Evolutionary conservation across 2,329 filamentous ascomycete genomes (phyloP).

Genomic region (Bipolaris oryzae): DNA sequence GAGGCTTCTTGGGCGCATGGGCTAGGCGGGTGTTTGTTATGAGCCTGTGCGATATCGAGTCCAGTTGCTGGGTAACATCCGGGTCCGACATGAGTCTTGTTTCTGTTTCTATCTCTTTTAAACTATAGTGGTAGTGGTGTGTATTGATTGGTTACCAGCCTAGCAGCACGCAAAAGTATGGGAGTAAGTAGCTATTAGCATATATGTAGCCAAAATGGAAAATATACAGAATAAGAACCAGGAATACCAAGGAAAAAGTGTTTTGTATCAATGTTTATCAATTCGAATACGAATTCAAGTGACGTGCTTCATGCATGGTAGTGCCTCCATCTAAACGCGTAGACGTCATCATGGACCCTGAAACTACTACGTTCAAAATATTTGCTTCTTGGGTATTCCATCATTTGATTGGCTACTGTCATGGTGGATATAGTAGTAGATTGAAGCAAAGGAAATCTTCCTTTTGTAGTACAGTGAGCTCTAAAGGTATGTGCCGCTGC

Average conservation of each 20-base stretch:
- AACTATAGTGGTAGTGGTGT: not conserved
- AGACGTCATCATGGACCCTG: constrained; percentile 35
- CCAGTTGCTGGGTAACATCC: constrained; percentile 11
- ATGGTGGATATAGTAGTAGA: not conserved
- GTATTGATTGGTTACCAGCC: not conserved
- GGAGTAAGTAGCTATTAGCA: not conserved
- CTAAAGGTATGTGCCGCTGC: constrained; percentile 9
- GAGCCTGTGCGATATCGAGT: constrained; percentile 16
- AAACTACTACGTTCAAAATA: not conserved
- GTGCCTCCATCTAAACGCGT: constrained; percentile 1
- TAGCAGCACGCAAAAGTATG: not conserved
- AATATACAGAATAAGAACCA: too few relatives aligned
- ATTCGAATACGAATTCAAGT: constrained; percentile 6
- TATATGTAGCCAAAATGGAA: not conserved
- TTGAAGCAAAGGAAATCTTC: not conserved
- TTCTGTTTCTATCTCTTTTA: not conserved
- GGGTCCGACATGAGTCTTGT: not conserved
- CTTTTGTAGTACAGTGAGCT: not conserved
- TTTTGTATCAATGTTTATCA: not conserved
- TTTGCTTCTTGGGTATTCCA: not conserved
- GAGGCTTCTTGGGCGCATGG: constrained; percentile 21
- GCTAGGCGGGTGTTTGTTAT: constrained; percentile 19
- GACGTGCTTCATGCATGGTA: constrained; percentile 10
- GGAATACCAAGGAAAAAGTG: not conserved
- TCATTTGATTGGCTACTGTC: not conserved